These are phyloP conservation scores for Podila verticillata DNA, from an alignment of 192 early-diverging fungal genomes.

Conservation along the genomic window DNA sequence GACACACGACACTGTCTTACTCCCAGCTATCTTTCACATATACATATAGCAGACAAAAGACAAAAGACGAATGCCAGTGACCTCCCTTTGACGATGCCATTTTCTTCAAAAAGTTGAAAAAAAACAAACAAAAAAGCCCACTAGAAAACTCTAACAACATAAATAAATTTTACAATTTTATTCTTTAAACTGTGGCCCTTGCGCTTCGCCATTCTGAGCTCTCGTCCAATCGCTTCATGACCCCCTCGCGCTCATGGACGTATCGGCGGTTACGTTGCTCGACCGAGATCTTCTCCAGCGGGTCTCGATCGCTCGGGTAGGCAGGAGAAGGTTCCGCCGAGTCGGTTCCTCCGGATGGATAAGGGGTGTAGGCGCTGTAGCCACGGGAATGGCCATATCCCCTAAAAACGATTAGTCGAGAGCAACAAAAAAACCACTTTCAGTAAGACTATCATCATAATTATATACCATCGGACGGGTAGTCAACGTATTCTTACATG, in stretches of 20 bases:
- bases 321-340: too few relatives aligned
- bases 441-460: too few relatives aligned
- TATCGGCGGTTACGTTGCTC: constrained; percentile 20
- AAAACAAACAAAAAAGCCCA: background rate
- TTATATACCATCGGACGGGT: too few relatives aligned
- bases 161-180: background rate
- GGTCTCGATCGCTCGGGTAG: background rate
- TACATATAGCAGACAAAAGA: too few relatives aligned
- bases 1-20: too few relatives aligned
- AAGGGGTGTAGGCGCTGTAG: background rate
- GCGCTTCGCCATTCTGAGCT: constrained; percentile 49
- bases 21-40: too few relatives aligned
- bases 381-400: background rate
- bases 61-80: too few relatives aligned
- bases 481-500: background rate
- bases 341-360: background rate
- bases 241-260: constrained; percentile 38
- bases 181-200: constrained; percentile 25
- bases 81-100: too few relatives aligned
- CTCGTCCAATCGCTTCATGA: constrained; percentile 57
- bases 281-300: constrained; percentile 16
- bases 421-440: too few relatives aligned
- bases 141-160: background rate
- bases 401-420: too few relatives aligned
- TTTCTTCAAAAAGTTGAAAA: too few relatives aligned